Evolutionary conservation across 441 rosid species (phyloP).

Genomic region (Populus hybrid): DNA sequence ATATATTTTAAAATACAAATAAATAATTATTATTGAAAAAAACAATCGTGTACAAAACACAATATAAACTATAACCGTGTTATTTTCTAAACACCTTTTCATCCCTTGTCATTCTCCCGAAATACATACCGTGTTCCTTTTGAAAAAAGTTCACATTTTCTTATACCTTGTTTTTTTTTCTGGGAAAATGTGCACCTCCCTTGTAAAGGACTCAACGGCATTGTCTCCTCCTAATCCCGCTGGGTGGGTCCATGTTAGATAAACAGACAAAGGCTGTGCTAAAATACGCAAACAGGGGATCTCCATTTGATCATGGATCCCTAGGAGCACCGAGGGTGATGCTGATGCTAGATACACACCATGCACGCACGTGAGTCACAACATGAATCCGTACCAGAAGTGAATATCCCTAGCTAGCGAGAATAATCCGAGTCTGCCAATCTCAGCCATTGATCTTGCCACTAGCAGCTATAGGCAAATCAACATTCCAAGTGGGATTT

Average conservation of each 20-base stretch:
- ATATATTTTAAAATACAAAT: no score
- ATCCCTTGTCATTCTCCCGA: no score
- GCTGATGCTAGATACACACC: slow-evolving; percentile 18
- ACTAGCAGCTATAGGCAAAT: not conserved
- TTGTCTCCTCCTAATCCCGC: not conserved
- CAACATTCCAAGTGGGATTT: not conserved
- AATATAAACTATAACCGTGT: no score
- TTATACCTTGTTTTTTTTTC: not conserved
- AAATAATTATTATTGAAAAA: no score
- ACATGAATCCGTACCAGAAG: not conserved
- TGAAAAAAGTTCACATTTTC: no score
- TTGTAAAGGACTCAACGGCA: slow-evolving; percentile 28
- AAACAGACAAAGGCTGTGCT: not conserved
- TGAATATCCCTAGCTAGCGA: not conserved
- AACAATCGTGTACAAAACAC: no score
- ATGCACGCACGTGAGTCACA: slow-evolving; percentile 26
- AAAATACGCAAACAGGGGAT: not conserved
- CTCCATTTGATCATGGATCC: slow-evolving; percentile 23
- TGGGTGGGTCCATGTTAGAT: slow-evolving; percentile 18
- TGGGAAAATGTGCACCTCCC: slow-evolving; percentile 23
- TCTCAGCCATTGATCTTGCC: slow-evolving; percentile 14
- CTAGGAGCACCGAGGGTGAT: slow-evolving; percentile 23
- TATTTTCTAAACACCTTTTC: no score
- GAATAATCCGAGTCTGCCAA: not conserved
- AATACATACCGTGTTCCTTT: no score